Conservation (phyloP, 164 flowering plant species). For the Chimonanthus salicifolius region DNA sequence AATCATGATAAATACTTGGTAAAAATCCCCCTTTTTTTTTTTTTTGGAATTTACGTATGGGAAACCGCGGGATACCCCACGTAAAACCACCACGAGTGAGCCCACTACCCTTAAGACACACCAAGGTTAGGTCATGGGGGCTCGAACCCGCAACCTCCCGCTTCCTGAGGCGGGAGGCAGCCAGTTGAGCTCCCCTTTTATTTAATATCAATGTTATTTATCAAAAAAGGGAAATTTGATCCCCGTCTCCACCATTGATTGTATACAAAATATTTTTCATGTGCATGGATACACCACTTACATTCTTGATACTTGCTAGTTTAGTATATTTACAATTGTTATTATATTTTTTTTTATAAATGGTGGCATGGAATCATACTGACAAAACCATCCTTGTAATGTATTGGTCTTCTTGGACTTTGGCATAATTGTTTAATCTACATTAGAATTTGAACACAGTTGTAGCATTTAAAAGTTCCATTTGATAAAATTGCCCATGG, state of each 20-base stretch:
- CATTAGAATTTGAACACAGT: too few species aligned
- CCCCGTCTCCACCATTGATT: not conserved
- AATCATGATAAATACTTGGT: too few species aligned
- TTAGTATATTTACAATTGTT: not conserved
- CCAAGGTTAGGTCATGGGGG: not conserved
- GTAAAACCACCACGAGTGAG: not conserved
- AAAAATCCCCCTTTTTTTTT: too few species aligned
- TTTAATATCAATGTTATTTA: too few species aligned
- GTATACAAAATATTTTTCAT: not conserved
- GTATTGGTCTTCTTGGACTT: not conserved
- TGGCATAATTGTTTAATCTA: not conserved
- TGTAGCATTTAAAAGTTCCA: not conserved
- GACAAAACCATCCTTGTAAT: not conserved
- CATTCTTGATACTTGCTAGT: not conserved
- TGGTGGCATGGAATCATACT: not conserved
- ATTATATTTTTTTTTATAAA: too few species aligned
- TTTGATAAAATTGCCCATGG: conserved; percentile 9
- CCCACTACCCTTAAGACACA: too few species aligned
- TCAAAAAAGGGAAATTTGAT: not conserved
- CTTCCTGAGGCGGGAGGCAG: not conserved
- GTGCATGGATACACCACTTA: not conserved
- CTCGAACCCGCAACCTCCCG: not conserved
- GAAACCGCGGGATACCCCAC: not conserved
- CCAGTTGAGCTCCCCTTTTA: not conserved
- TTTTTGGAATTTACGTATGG: too few species aligned